A percentile compares a stretch with the other conserved stretches of the same genome.
phyloP scores from a whole-genome alignment of 805 yeast species.

The Barnettozyma populi region DNA sequence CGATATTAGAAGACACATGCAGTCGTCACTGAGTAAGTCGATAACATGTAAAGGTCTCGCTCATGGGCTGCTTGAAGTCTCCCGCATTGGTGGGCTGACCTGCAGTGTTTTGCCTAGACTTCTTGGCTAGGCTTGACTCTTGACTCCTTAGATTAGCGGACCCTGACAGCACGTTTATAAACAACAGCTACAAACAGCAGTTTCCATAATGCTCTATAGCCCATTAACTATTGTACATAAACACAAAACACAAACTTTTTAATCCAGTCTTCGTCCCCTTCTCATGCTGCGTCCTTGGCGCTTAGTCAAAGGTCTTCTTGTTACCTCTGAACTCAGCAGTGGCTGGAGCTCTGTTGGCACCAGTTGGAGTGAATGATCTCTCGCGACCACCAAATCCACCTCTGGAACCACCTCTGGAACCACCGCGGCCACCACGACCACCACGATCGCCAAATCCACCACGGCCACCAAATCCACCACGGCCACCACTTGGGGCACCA shows the following conservation, averaged over 20 bases:
- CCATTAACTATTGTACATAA: background rate
- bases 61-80: no score
- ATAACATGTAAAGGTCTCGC: no score
- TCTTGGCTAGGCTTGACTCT: background rate
- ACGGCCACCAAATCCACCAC: conserved; percentile 28
- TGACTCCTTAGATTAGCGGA: background rate
- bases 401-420: conserved; percentile 33
- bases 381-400: conserved; percentile 28
- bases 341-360: conserved; percentile 59
- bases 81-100: background rate
- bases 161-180: no score
- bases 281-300: background rate
- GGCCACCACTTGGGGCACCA: conserved; percentile 28
- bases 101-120: background rate
- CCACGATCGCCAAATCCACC: conserved; percentile 33
- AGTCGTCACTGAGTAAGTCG: background rate
- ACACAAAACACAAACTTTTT: background rate
- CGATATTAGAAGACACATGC: background rate
- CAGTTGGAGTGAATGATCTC: conserved; percentile 39
- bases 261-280: background rate
- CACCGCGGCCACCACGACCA: conserved; percentile 37
- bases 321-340: conserved; percentile 73
- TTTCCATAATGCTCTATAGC: background rate
- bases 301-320: conserved; percentile 74
- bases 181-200: background rate